A percentile compares a stretch with the other conserved stretches of the same genome.
Evolutionary conservation across 768 basidiomycete species (phyloP).

Genomic region (Agrocybe praecox): DNA sequence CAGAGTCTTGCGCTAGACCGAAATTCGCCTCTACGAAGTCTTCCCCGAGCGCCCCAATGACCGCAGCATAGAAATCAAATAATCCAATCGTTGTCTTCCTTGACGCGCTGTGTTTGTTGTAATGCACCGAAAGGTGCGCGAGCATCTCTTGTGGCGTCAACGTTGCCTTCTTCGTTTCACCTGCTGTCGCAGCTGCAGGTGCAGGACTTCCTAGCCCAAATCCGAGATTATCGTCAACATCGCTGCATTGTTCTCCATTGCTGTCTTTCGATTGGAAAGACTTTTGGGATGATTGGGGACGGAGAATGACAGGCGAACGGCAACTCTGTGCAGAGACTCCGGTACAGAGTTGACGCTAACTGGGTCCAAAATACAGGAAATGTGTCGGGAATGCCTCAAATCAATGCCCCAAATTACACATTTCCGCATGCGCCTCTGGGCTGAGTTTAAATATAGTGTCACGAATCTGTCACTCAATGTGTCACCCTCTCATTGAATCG

Average conservation of each 20-base stretch:
- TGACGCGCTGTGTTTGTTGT: slow-evolving; percentile 72
- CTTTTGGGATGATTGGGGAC: slow-evolving; percentile 57
- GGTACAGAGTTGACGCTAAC: too few relatives aligned
- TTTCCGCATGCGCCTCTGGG: too few relatives aligned
- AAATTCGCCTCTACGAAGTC: slow-evolving; percentile 85
- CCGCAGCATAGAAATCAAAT: slow-evolving; percentile 83
- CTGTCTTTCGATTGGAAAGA: slow-evolving; percentile 52
- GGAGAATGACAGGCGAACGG: too few relatives aligned
- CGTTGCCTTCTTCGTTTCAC: slow-evolving; percentile 67
- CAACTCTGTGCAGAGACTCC: too few relatives aligned
- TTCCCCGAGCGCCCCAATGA: slow-evolving; percentile 75
- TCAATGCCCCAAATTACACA: too few relatives aligned
- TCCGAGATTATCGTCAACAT: background rate
- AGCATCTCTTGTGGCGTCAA: slow-evolving; percentile 82
- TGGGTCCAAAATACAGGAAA: too few relatives aligned
- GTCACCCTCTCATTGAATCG: too few relatives aligned
- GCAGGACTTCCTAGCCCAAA: slow-evolving; percentile 52
- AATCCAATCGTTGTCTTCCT: slow-evolving; percentile 82
- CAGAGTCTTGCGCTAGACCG: too few relatives aligned
- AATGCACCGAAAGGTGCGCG: slow-evolving; percentile 71
- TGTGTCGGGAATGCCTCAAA: too few relatives aligned
- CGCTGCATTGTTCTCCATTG: slow-evolving; percentile 24
- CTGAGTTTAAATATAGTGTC: too few relatives aligned
- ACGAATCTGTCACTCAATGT: too few relatives aligned
- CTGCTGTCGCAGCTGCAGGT: slow-evolving; percentile 44